Conservation (phyloP, 495 filamentous ascomycete genomes). For the Cetradonia linearis region DNA sequence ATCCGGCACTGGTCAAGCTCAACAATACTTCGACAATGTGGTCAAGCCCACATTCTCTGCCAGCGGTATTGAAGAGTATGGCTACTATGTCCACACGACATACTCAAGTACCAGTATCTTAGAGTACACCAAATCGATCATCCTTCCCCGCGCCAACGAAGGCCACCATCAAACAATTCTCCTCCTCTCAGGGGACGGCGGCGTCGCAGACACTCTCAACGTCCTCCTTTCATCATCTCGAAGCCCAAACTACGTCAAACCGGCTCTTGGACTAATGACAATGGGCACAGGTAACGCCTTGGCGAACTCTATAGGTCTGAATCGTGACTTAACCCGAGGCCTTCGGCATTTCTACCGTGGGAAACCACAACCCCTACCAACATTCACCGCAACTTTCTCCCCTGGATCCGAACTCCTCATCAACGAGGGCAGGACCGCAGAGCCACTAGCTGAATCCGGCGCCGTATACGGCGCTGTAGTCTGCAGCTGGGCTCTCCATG, state of each 20-base stretch:
- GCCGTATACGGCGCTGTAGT: constrained; percentile 69
- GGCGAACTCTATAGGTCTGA: constrained; percentile 51
- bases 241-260: constrained; percentile 30
- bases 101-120: constrained; percentile 47
- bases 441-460: constrained; percentile 21
- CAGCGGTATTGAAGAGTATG: constrained; percentile 31
- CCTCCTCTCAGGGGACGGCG: constrained; percentile 80
- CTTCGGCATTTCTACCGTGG: constrained; percentile 39
- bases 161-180: constrained; percentile 50
- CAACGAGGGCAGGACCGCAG: constrained; percentile 31
- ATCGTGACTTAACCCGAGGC: constrained; percentile 26
- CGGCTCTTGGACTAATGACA: constrained; percentile 56
- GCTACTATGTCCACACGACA: constrained; percentile 47
- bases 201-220: constrained; percentile 69
- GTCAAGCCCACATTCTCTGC: constrained; percentile 48
- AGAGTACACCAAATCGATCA: constrained; percentile 43
- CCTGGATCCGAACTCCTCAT: constrained; percentile 42
- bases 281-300: constrained; percentile 87
- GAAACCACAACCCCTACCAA: constrained; percentile 37
- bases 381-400: constrained; percentile 56
- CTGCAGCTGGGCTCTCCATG: constrained; percentile 79
- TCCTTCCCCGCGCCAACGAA: constrained; percentile 40
- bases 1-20: constrained; percentile 59
- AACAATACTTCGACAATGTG: constrained; percentile 43
- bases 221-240: constrained; percentile 32